These are phyloP conservation scores for Magnolia officinalis DNA, from an alignment of 164 flowering plant genomes.

Conservation along the genomic window DNA sequence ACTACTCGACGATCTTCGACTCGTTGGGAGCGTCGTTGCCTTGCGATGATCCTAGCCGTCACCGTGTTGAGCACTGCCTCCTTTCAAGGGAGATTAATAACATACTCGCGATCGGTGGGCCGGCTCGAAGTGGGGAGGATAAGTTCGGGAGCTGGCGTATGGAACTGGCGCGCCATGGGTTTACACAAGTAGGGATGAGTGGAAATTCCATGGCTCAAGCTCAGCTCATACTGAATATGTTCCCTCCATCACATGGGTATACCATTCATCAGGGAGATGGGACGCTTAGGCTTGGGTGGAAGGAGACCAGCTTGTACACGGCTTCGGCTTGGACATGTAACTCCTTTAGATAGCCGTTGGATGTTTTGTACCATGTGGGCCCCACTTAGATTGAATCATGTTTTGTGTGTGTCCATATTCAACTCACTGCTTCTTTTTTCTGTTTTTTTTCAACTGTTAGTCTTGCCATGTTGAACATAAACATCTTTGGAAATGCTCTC, in stretches of 20 bases:
- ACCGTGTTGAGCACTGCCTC: constrained; percentile 46
- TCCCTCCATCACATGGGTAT: constrained; percentile 56
- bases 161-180: constrained; percentile 37
- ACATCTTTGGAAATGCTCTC: too few relatives aligned
- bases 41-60: constrained; percentile 37
- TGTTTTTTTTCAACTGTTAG: too few relatives aligned
- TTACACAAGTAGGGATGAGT: constrained; percentile 58
- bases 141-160: constrained; percentile 52
- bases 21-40: constrained; percentile 45
- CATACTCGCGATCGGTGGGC: constrained; percentile 67
- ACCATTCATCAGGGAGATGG: constrained; percentile 64
- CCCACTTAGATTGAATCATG: not conserved
- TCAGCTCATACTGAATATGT: constrained; percentile 66
- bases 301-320: constrained; percentile 65
- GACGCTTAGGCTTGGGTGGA: constrained; percentile 65
- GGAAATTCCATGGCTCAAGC: constrained; percentile 66
- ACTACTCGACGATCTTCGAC: constrained; percentile 66
- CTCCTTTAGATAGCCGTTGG: constrained; percentile 12
- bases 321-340: constrained; percentile 64
- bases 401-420: not conserved
- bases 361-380: not conserved
- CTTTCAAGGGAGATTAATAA: constrained; percentile 52
- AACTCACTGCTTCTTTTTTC: not conserved
- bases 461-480: too few relatives aligned
- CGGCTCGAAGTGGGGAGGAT: constrained; percentile 68